phyloP scores from a whole-genome alignment of 192 early-diverging fungal species.

The Coemansia interrupta region DNA sequence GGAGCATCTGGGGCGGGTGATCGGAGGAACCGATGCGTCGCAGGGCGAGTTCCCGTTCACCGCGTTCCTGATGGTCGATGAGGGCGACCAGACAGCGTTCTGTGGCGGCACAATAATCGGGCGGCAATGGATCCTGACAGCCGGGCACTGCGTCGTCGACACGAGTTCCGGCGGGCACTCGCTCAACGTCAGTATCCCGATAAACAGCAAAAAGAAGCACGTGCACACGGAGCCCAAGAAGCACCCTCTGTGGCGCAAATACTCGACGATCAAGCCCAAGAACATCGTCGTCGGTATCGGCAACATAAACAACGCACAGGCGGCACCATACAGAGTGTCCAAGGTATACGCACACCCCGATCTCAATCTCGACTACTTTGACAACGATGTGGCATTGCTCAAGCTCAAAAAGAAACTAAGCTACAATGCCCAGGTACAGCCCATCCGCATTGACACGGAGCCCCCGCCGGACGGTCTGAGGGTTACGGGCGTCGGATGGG shows the following conservation, averaged over 20 bases:
- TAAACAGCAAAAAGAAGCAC: background rate
- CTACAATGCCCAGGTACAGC: conserved; percentile 29
- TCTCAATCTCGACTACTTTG: conserved; percentile 44
- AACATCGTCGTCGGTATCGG: conserved; percentile 40
- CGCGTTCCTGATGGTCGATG: conserved; percentile 39
- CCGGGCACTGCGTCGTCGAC: conserved; percentile 51
- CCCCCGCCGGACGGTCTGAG: conserved; percentile 17
- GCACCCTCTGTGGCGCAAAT: conserved; percentile 7
- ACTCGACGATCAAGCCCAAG: conserved; percentile 15
- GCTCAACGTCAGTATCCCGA: conserved; percentile 18
- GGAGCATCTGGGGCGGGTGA: conserved; percentile 39
- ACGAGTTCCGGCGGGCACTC: conserved; percentile 15
- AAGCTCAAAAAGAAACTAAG: conserved; percentile 42
- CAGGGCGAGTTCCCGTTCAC: conserved; percentile 39
- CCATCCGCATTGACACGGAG: conserved; percentile 37
- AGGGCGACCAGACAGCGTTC: conserved; percentile 33
- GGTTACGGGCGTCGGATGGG: conserved; percentile 52
- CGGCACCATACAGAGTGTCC: conserved; percentile 14
- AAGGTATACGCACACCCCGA: conserved; percentile 35
- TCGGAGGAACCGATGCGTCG: conserved; percentile 43
- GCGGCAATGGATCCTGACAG: conserved; percentile 49
- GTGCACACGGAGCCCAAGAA: background rate
- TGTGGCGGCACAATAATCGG: conserved; percentile 48
- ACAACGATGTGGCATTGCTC: conserved; percentile 53
- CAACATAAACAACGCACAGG: conserved; percentile 13